Evolutionary conservation across 1,139 yeast genomes (phyloP), one percentile per base, ranked within the genome.

Genomic region (Yamadazyma atlantica): DNA sequence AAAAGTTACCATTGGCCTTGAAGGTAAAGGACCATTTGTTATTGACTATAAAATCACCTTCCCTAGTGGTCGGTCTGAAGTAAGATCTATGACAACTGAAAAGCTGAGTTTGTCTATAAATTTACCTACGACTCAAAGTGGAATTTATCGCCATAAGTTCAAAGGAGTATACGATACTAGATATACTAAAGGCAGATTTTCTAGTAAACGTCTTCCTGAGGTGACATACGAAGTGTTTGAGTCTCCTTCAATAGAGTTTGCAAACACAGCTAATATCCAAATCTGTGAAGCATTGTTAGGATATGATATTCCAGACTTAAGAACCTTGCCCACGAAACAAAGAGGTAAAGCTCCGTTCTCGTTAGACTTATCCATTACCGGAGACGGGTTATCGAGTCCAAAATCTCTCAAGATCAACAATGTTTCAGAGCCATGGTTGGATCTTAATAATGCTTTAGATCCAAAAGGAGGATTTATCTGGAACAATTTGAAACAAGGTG

Each of bases 21-120:
- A 63, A 32, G 96, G 96, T 1, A 64, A 75, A 4, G 72, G 85
- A 0, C 97, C 97, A 22, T 89, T 88, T 50, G 62, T 77, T 8
- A 66, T 90, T 28, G 80, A 79, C 37, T 90, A 89, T 54, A 80
- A 80, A 27, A 66, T 87, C 19, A 65, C 64, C 25, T 67, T 75
- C 32, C 94, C 96, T 3, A 66, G 62, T 50, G 88, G 86, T 0
- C 55, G 54, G 24, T 35, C 55, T 2, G 79, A 69, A 34, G 26
- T 53, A 2, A 54, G 68, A 33, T 50, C 66, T 3, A 59, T 70
- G 60, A 53, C 60, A 3, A 52, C 64, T 13, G 64, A 64, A 6
- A 53, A 54, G 14, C 36, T 56, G 29, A 49, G 54, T 15, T 39
- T 63, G 6, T 48, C 41, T 6, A 51, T 71, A 15, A 57, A 60